Evolutionary conservation across 2,329 filamentous ascomycete species (phyloP), one percentile per base, ranked within the genome.

Genomic region (Colletotrichum navitas): DNA sequence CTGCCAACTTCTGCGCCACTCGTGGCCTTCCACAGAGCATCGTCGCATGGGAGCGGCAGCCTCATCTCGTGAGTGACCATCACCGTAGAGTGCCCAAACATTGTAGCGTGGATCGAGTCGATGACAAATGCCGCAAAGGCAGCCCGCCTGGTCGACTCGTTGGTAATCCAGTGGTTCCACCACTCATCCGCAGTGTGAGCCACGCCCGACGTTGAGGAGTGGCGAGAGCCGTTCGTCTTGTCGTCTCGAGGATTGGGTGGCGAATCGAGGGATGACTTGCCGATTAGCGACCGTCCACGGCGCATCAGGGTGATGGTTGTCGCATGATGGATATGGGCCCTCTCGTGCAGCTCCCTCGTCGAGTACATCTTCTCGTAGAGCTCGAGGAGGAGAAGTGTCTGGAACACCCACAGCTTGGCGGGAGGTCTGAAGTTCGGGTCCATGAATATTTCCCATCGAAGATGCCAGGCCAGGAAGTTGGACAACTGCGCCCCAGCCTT

Each of bases 281-380:
- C 95, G 74, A 97, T 95, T 18, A 99, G 85, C 2, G 95, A 97
- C 76, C 94, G 93, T 6, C 96, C 96, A 76, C 96, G 90, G 45
- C 96, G 92, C 95, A 99, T 98, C 71, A 98, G 84, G 0, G 95
- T 97, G 74, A 99, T 90, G 0, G 95, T 98, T 0, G 95, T 98
- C 18, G 95, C 95, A 79, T 99, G 96, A 78, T 98, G 95, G 56
- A 98, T 97, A 76, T 98, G 95, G 1, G 95, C 95, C 75, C 96
- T 89, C 81, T 99, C 96, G 80, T 99, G 96, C 41, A 98, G 85
- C 70, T 94, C 92, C 74, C 95, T 89, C 0, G 95, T 97, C 49
- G 94, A 96, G 80, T 95, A 98, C 93, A 97, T 96, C 85, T 99
- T 99, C 83, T 99, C 96, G 77, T 97, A 98, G 0, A 97, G 84